Evolutionary conservation across 306 rosid species (phyloP).

Genomic region (Trichosanthes truncata): DNA sequence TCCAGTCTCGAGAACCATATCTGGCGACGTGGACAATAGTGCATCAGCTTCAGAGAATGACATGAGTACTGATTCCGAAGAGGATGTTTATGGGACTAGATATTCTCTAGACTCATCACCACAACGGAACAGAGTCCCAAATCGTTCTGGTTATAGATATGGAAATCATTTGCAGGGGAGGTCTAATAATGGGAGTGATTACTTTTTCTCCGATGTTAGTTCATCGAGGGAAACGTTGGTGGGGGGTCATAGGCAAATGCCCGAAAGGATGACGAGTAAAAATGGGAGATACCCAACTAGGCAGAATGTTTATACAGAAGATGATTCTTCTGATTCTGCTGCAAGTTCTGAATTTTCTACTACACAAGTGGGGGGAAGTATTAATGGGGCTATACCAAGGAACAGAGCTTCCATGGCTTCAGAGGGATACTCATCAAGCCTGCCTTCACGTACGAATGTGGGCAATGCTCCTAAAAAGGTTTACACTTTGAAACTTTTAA

Average conservation of each 20-base stretch:
- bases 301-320: slow-evolving; percentile 60
- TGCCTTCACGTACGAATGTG: slow-evolving; percentile 45
- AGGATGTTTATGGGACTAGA: slow-evolving; percentile 52
- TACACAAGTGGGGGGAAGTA: slow-evolving; percentile 71
- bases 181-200: slow-evolving; percentile 46
- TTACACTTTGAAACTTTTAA: slow-evolving; percentile 9
- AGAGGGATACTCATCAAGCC: slow-evolving; percentile 69
- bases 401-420: slow-evolving; percentile 43
- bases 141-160: slow-evolving; percentile 27
- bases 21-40: slow-evolving; percentile 31
- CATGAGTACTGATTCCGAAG: slow-evolving; percentile 54
- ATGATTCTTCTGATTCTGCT: slow-evolving; percentile 82
- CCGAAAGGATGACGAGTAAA: slow-evolving; percentile 26
- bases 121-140: slow-evolving; percentile 37
- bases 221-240: slow-evolving; percentile 77
- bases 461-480: slow-evolving; percentile 54
- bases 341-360: slow-evolving; percentile 83
- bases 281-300: slow-evolving; percentile 30
- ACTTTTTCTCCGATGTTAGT: slow-evolving; percentile 69
- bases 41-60: slow-evolving; percentile 64
- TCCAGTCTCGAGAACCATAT: slow-evolving; percentile 33
- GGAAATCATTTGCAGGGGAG: slow-evolving; percentile 31
- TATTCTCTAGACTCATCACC: slow-evolving; percentile 87
- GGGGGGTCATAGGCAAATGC: slow-evolving; percentile 28
- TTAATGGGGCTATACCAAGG: slow-evolving; percentile 49